These are phyloP conservation scores for Spencermartinsiella europaea DNA, from an alignment of 805 yeast genomes.

Conservation along the genomic window DNA sequence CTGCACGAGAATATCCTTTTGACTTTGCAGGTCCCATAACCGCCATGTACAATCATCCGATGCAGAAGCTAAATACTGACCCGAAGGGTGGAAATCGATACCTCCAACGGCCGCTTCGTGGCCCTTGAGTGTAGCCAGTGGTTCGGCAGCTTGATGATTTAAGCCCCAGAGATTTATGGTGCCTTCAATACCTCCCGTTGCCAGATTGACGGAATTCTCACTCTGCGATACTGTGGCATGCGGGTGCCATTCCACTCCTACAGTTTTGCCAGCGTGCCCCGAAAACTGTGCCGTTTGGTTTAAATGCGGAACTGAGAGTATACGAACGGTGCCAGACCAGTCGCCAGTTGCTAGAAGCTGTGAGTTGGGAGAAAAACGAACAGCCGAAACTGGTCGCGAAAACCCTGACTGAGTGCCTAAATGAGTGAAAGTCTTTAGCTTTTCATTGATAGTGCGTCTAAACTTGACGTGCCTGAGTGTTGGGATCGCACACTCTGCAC, in stretches of 20 bases:
- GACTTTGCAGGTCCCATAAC: slow-evolving; percentile 65
- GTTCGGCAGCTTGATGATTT: slow-evolving; percentile 18
- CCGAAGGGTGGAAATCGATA: slow-evolving; percentile 61
- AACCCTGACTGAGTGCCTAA: slow-evolving; percentile 69
- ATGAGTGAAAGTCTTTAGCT: slow-evolving; percentile 38
- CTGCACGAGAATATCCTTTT: slow-evolving; percentile 54
- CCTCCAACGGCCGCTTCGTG: slow-evolving; percentile 57
- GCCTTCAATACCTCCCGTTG: slow-evolving; percentile 47
- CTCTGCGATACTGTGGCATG: slow-evolving; percentile 19
- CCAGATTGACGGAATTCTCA: slow-evolving; percentile 23
- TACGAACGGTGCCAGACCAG: slow-evolving; percentile 72
- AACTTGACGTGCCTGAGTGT: slow-evolving; percentile 40
- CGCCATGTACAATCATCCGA: slow-evolving; percentile 88
- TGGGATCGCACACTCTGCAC: slow-evolving; percentile 32
- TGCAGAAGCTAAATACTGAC: slow-evolving; percentile 54
- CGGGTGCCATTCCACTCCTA: slow-evolving; percentile 65
- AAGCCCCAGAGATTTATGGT: slow-evolving; percentile 35
- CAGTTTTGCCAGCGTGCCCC: slow-evolving; percentile 62
- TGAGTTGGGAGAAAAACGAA: slow-evolving; percentile 41
- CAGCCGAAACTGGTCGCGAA: slow-evolving; percentile 61
- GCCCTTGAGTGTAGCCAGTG: slow-evolving; percentile 32
- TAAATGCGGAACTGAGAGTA: slow-evolving; percentile 42
- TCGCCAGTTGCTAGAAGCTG: slow-evolving; percentile 58
- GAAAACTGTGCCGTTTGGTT: slow-evolving; percentile 21
- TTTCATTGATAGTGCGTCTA: slow-evolving; percentile 40